These are phyloP conservation scores for Porcisia deanei DNA, from an alignment of 208 protist species.

Conservation along the genomic window DNA sequence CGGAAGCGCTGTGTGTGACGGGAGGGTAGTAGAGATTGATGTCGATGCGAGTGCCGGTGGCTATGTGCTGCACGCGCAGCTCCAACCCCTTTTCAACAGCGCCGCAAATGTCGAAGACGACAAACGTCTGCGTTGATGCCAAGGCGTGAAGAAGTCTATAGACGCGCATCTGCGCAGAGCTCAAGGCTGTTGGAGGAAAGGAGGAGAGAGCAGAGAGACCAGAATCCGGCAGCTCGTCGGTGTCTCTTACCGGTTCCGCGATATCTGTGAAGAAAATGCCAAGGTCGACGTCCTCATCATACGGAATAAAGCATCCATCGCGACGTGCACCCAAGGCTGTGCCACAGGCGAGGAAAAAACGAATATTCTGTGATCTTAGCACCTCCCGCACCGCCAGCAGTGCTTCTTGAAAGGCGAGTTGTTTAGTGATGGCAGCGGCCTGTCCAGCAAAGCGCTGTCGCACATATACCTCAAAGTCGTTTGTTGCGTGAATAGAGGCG, in stretches of 20 bases:
- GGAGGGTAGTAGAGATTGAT: conserved; percentile 87
- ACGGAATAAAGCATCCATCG: conserved; percentile 80
- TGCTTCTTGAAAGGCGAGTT: conserved; percentile 64
- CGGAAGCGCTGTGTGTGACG: conserved; percentile 2
- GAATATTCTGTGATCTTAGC: conserved; percentile 22
- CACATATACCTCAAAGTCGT: conserved; percentile 26
- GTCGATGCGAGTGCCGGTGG: conserved; percentile 69
- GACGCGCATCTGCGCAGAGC: conserved; percentile 22
- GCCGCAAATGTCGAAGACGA: conserved; percentile 80
- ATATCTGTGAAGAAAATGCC: conserved; percentile 70
- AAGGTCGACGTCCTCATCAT: conserved; percentile 90
- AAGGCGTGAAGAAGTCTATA: conserved; percentile 33
- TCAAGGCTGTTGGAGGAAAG: not conserved
- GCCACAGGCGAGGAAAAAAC: conserved; percentile 83
- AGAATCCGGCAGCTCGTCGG: not conserved
- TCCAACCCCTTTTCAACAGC: conserved; percentile 71
- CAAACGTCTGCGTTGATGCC: conserved; percentile 38
- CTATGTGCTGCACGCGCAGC: conserved; percentile 68
- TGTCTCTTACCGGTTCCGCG: not conserved
- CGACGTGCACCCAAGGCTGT: conserved; percentile 83
- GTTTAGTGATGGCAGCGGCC: conserved; percentile 30
- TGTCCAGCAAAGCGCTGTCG: not conserved
- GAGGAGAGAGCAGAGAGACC: not conserved
- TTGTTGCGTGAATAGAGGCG: not conserved
- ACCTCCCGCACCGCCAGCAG: conserved; percentile 58